Evolutionary conservation across 2,329 filamentous ascomycete species (phyloP).

Genomic region (Diaporthe helianthi): DNA sequence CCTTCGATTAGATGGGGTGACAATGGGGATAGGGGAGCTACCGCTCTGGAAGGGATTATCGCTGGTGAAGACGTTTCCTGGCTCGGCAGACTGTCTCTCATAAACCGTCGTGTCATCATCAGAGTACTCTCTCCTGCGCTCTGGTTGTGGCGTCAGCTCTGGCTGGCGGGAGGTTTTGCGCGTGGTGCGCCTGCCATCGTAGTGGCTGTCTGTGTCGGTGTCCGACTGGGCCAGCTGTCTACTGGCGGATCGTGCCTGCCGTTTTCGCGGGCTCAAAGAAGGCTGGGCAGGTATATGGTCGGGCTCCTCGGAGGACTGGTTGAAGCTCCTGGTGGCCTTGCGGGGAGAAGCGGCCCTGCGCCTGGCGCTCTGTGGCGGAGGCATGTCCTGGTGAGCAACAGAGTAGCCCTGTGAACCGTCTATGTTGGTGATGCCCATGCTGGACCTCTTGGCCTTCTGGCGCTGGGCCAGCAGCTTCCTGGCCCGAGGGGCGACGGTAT

Average conservation of each 20-base stretch:
- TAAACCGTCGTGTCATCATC: slow-evolving; percentile 47
- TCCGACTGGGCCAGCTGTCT: slow-evolving; percentile 62
- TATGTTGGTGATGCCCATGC: slow-evolving; percentile 79
- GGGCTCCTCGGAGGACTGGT: slow-evolving; percentile 57
- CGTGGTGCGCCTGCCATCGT: slow-evolving; percentile 28
- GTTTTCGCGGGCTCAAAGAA: slow-evolving; percentile 60
- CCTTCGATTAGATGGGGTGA: slow-evolving; percentile 57
- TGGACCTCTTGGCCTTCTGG: slow-evolving; percentile 82
- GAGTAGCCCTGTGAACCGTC: slow-evolving; percentile 71
- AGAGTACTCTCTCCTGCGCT: slow-evolving; percentile 64
- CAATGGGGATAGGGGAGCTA: slow-evolving; percentile 68
- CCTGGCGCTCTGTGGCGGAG: slow-evolving; percentile 54
- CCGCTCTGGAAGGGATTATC: slow-evolving; percentile 96
- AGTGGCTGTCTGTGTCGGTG: slow-evolving; percentile 53
- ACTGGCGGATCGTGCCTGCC: slow-evolving; percentile 60
- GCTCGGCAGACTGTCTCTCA: slow-evolving; percentile 50
- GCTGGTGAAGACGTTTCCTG: slow-evolving; percentile 77
- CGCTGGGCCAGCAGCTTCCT: slow-evolving; percentile 77
- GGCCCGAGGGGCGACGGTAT: slow-evolving; percentile 79
- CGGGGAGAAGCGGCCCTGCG: slow-evolving; percentile 63
- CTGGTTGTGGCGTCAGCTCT: slow-evolving; percentile 48
- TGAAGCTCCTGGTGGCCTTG: slow-evolving; percentile 59
- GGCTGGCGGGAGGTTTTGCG: slow-evolving; percentile 30
- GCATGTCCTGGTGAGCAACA: slow-evolving; percentile 63
- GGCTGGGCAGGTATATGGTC: slow-evolving; percentile 46